Base-by-base conservation (phyloP, 2,329 filamentous ascomycete genomes). In the Fusarium subtropicale region DNA sequence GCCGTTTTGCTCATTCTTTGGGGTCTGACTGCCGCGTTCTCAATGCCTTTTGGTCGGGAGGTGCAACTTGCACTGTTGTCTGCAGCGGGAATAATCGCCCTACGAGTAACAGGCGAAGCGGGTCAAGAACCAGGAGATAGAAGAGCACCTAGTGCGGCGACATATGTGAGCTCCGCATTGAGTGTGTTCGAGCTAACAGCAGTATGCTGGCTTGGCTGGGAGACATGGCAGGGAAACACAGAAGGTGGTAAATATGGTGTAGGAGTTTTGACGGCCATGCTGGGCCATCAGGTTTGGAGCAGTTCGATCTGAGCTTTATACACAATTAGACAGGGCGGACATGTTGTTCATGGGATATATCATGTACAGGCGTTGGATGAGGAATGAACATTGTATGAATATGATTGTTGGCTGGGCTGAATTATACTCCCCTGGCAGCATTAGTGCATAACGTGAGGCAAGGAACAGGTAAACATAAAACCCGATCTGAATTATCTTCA, bases 191-290 rank as follows among this genome's bases (percentile, higher is more conserved):
- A 80, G 61, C 57, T 80, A 9, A 74, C 75, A 1, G 74, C 72
- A 16, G 59, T 79, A 3, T 80, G 78, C 60, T 79, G 77, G 77
- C 69, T 79, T 7, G 77, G 66, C 2, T 77, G 74, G 65, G 71
- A 77, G 48, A 70, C 75, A 11, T 80, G 76, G 74, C 72, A 69
- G 38, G 69, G 65, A 4, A 66, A 69, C 9, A 36, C 58, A 7
- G 68, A 74, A 5, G 69, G 75, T 12, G 70, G 63, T 1, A 64
- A 57, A 46, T 76, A 78, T 33, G 78, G 78, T 10, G 45, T 72
- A 3, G 76, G 66, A 5, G 66, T 78, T 24, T 57, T 80, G 60
- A 71, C 63, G 6, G 56, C 67, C 8, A 79, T 79, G 78, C 59
- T 79, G n/a, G 76, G 67, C 2, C 78, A 79, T 41, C 75, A 77